Percentiles rank a stretch among this genome's conserved stretches.
Evolutionary conservation across 164 flowering plant species (phyloP).

Genomic region (Piper betle): DNA sequence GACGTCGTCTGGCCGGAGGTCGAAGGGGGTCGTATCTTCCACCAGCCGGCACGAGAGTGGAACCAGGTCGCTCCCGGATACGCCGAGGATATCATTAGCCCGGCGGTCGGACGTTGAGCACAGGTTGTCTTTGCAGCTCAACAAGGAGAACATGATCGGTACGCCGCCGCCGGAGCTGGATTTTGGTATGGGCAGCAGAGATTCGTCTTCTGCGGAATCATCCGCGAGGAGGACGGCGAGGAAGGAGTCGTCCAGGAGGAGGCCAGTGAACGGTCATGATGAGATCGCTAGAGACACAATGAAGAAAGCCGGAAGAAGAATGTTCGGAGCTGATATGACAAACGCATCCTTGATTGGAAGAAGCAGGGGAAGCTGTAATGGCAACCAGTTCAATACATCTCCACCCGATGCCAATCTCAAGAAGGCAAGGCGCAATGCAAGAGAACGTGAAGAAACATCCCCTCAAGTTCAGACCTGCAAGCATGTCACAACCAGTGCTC

Average conservation of each 20-base stretch:
- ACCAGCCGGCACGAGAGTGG: slow-evolving; percentile 5
- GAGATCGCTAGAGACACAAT: slow-evolving; percentile 70
- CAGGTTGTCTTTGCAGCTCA: slow-evolving; percentile 59
- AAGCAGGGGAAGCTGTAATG: slow-evolving; percentile 12
- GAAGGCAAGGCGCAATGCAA: slow-evolving; percentile 7
- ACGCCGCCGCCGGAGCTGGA: slow-evolving; percentile 24
- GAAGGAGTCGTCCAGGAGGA: slow-evolving; percentile 8
- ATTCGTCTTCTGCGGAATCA: neutral
- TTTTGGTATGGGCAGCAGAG: neutral
- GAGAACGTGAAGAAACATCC: slow-evolving; percentile 7
- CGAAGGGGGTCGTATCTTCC: neutral
- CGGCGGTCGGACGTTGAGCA: slow-evolving; percentile 60
- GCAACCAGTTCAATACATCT: slow-evolving; percentile 9
- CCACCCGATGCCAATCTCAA: slow-evolving; percentile 1
- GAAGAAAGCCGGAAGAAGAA: slow-evolving; percentile 46
- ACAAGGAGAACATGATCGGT: slow-evolving; percentile 30
- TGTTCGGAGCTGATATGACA: slow-evolving; percentile 49
- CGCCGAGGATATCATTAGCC: slow-evolving; percentile 54
- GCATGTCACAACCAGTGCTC: neutral
- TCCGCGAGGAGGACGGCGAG: slow-evolving; percentile 8
- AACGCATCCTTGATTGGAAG: slow-evolving; percentile 20
- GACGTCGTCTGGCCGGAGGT: neutral
- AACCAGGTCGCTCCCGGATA: slow-evolving; percentile 55
- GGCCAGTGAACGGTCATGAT: slow-evolving; percentile 10
- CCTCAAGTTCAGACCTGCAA: slow-evolving; percentile 14